phyloP scores from a whole-genome alignment of 805 yeast species.

The Metschnikowia borealis region DNA sequence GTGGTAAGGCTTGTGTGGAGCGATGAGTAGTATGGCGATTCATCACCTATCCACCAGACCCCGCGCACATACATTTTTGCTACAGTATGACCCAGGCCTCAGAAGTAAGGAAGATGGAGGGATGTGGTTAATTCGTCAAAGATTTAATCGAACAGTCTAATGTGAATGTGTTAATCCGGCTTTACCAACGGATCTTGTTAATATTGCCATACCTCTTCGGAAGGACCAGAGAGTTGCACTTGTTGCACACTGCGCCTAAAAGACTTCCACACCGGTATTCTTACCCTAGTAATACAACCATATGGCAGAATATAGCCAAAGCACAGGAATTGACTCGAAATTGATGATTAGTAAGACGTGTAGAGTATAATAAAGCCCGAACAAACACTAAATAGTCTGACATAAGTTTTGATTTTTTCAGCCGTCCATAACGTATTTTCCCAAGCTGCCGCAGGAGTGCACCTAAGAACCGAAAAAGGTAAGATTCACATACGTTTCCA shows the following conservation, averaged over 20 bases:
- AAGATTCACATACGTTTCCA: not conserved
- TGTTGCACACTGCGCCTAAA: not conserved
- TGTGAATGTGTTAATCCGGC: no score
- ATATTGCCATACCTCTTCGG: no score
- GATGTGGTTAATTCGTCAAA: no score
- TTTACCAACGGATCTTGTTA: no score
- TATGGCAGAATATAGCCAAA: not conserved
- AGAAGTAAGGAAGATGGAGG: not conserved
- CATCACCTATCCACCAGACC: not conserved
- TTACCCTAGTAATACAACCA: not conserved
- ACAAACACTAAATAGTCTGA: not conserved
- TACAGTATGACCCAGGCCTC: not conserved
- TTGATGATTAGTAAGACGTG: not conserved
- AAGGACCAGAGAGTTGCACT: no score
- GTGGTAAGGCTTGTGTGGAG: not conserved
- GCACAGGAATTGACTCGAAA: not conserved
- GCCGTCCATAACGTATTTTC: not conserved
- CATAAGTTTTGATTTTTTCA: not conserved
- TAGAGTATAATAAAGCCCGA: not conserved
- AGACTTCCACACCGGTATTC: not conserved
- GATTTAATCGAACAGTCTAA: no score
- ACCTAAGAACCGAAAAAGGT: slow-evolving; percentile 1
- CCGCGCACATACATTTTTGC: not conserved
- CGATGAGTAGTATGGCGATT: slow-evolving; percentile 1
- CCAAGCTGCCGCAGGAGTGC: slow-evolving; percentile 2